Percentiles rank a stretch among this genome's conserved stretches.
These are phyloP conservation scores for Eucalyptus marginata DNA, from an alignment of 345 rosid genomes.

Conservation along the genomic window DNA sequence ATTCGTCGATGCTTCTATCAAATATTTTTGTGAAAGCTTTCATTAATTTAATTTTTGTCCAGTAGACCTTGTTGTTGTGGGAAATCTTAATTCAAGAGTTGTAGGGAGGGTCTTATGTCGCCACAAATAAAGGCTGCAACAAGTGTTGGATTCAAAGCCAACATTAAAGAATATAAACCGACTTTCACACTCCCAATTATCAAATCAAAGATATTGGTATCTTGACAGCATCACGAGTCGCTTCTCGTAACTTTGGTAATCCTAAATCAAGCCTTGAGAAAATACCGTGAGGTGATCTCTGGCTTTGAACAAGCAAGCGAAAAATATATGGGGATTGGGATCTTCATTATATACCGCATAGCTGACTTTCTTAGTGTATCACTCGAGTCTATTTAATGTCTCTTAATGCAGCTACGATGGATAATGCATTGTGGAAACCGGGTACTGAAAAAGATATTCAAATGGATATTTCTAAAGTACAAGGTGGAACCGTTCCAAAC, in stretches of 20 bases:
- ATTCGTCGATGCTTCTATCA: rapidly evolving
- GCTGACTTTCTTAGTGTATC: neutral
- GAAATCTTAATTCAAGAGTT: neutral
- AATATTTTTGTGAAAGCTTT: neutral
- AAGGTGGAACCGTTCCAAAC: too few species aligned
- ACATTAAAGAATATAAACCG: neutral
- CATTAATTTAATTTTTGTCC: neutral
- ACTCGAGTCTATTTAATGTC: too few species aligned
- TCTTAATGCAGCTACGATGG: rapidly evolving
- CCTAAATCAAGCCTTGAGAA: neutral
- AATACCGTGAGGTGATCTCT: neutral
- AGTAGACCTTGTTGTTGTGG: neutral
- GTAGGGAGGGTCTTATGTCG: neutral
- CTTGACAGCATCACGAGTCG: rapidly evolving
- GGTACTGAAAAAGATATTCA: too few species aligned
- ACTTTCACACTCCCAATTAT: rapidly evolving
- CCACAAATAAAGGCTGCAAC: neutral
- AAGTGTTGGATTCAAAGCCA: neutral
- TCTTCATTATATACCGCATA: too few species aligned
- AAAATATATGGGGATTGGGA: neutral
- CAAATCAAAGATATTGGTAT: rapidly evolving
- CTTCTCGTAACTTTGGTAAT: neutral
- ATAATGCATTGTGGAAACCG: too few species aligned
- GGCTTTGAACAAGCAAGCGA: neutral
- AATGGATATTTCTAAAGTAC: too few species aligned